Evolutionary conservation across 306 rosid species (phyloP).

Genomic region (Lathyrus aphaca): DNA sequence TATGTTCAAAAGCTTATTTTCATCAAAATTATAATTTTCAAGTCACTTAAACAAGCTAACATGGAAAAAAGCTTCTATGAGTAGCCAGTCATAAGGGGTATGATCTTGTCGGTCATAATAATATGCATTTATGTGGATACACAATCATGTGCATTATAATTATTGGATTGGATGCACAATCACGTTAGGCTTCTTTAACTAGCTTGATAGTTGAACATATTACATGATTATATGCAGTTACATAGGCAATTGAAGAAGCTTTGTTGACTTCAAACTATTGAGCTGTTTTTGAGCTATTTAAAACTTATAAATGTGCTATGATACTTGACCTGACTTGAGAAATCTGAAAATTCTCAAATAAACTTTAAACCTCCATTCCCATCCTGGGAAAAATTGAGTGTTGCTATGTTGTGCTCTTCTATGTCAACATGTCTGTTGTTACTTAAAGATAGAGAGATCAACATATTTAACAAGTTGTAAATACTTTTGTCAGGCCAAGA

Average conservation of each 20-base stretch:
- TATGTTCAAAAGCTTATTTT: not conserved
- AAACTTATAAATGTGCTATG: slow-evolving; percentile 23
- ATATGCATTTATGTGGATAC: not conserved
- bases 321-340: slow-evolving; percentile 10
- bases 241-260: slow-evolving; percentile 16
- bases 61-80: not conserved
- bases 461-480: slow-evolving; percentile 31
- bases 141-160: slow-evolving; percentile 9
- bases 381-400: not conserved
- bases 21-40: slow-evolving; percentile 20
- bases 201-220: slow-evolving; percentile 5
- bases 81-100: not conserved
- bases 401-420: slow-evolving; percentile 17
- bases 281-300: slow-evolving; percentile 25
- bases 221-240: not conserved
- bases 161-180: slow-evolving; percentile 1
- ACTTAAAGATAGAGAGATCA: slow-evolving; percentile 31
- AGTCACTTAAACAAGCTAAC: not conserved
- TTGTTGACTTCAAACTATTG: slow-evolving; percentile 25
- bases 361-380: not conserved
- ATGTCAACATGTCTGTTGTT: slow-evolving; percentile 2
- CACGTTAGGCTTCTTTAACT: not conserved
- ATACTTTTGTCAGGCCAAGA: slow-evolving; percentile 75
- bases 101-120: not conserved
- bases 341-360: slow-evolving; percentile 21